Evolutionary conservation across 2,329 filamentous ascomycete genomes (phyloP).

Genomic region (Nigrospora osmanthi): DNA sequence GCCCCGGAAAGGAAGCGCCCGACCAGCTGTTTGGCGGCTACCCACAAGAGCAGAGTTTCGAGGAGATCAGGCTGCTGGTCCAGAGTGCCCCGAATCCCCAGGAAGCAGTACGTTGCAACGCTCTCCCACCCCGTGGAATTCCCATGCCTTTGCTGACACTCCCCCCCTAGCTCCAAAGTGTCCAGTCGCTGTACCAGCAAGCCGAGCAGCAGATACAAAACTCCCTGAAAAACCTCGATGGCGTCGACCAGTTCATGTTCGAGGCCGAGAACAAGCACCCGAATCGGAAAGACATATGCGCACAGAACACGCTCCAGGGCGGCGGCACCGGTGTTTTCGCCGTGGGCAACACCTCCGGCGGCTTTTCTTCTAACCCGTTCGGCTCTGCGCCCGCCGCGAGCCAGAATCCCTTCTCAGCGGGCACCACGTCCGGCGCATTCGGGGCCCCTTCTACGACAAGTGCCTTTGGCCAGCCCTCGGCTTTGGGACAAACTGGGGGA

Average conservation of each 20-base stretch:
- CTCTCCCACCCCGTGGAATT: not conserved
- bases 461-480: slow-evolving; percentile 36
- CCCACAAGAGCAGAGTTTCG: slow-evolving; percentile 75
- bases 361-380: slow-evolving; percentile 15
- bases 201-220: slow-evolving; percentile 65
- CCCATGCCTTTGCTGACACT: not conserved
- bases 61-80: slow-evolving; percentile 78
- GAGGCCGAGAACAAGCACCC: slow-evolving; percentile 63
- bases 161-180: slow-evolving; percentile 46
- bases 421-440: slow-evolving; percentile 9
- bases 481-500: slow-evolving; percentile 10
- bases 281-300: slow-evolving; percentile 62
- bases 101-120: slow-evolving; percentile 34
- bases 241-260: slow-evolving; percentile 63
- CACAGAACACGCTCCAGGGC: slow-evolving; percentile 33
- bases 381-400: slow-evolving; percentile 18
- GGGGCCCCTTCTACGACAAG: slow-evolving; percentile 13
- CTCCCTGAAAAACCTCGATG: slow-evolving; percentile 61
- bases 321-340: slow-evolving; percentile 36
- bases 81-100: slow-evolving; percentile 26
- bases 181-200: slow-evolving; percentile 53
- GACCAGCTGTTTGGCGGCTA: slow-evolving; percentile 77
- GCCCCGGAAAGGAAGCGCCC: slow-evolving; percentile 67
- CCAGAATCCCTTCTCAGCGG: slow-evolving; percentile 30
- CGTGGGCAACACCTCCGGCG: slow-evolving; percentile 19